Evolutionary conservation across 768 basidiomycete species (phyloP).

Genomic region (Amanita thiersii): DNA sequence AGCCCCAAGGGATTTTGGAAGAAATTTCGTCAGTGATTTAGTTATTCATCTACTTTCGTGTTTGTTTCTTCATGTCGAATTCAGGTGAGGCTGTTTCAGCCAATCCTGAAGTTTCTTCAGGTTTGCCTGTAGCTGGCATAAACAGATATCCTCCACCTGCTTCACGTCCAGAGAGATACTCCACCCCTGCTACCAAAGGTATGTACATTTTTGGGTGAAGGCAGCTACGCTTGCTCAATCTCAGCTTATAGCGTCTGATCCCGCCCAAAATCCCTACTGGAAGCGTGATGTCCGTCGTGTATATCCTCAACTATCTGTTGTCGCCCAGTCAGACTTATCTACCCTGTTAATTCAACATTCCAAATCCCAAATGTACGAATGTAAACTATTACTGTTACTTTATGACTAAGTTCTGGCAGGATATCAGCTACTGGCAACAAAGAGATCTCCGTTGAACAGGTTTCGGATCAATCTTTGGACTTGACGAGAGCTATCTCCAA

Average conservation of each 20-base stretch:
- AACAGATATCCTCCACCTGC: conserved; percentile 83
- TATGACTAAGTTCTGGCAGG: conserved; percentile 29
- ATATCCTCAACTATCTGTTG: conserved; percentile 86
- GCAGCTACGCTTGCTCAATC: conserved; percentile 1
- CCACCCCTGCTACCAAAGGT: conserved; percentile 88
- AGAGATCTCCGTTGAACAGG: not conserved
- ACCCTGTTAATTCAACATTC: conserved; percentile 78
- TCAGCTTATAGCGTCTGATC: conserved; percentile 61
- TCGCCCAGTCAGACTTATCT: conserved; percentile 80
- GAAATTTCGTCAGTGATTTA: conserved; percentile 71
- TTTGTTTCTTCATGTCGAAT: conserved; percentile 7
- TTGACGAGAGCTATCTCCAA: conserved; percentile 67
- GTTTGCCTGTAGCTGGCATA: conserved; percentile 67
- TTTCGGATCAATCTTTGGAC: conserved; percentile 38
- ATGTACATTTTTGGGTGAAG: conserved; percentile 7
- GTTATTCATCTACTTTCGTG: not conserved
- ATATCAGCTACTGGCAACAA: conserved; percentile 36
- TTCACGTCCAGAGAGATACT: conserved; percentile 81
- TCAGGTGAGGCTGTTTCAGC: conserved; percentile 78
- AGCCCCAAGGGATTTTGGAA: conserved; percentile 93
- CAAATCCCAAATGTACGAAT: conserved; percentile 48
- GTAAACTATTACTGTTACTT: not conserved
- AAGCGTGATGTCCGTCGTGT: conserved; percentile 90
- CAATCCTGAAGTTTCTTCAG: conserved; percentile 87
- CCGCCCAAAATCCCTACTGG: conserved; percentile 89